Evolutionary conservation across 1,139 yeast genomes (phyloP).

Genomic region (Hanseniaspora uvarum): DNA sequence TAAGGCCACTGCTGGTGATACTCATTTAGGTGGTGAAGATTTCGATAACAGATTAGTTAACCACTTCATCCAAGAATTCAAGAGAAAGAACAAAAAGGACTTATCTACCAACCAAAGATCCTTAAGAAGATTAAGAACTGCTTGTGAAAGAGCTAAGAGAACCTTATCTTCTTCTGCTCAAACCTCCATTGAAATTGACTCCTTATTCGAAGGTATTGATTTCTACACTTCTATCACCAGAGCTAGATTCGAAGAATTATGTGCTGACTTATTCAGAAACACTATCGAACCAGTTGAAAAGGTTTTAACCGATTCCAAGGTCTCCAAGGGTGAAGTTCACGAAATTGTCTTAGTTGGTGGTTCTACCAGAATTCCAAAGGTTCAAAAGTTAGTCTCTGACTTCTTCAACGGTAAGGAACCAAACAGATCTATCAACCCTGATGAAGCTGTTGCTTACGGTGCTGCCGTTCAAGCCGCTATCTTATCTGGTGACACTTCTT

Average conservation of each 20-base stretch:
- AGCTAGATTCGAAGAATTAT: constrained; percentile 85
- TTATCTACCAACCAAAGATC: constrained; percentile 93
- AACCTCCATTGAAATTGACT: constrained; percentile 92
- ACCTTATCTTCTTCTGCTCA: constrained; percentile 89
- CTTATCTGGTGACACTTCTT: constrained; percentile 91
- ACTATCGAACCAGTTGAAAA: constrained; percentile 96
- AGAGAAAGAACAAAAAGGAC: constrained; percentile 85
- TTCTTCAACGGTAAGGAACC: constrained; percentile 84
- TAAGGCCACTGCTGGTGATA: constrained; percentile 97
- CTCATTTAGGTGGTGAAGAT: constrained; percentile 98
- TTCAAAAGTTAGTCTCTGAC: constrained; percentile 84
- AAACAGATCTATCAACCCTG: constrained; percentile 98
- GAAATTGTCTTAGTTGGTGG: constrained; percentile 99
- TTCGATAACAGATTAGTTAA: constrained; percentile 79
- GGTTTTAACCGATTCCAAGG: constrained; percentile 92
- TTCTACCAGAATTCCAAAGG: constrained; percentile 99
- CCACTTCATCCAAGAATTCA: constrained; percentile 83
- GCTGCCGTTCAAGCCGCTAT: constrained; percentile 99
- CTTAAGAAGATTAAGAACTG: constrained; percentile 98
- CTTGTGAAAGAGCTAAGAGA: constrained; percentile 98
- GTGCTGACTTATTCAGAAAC: constrained; percentile 83
- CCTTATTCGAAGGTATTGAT: constrained; percentile 59
- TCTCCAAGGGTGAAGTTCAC: constrained; percentile 74
- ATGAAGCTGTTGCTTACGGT: constrained; percentile 99
- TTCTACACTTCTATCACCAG: constrained; percentile 76